Evolutionary conservation across 2,329 filamentous ascomycete species (phyloP).

Genomic region (Hypomyces perniciosus): DNA sequence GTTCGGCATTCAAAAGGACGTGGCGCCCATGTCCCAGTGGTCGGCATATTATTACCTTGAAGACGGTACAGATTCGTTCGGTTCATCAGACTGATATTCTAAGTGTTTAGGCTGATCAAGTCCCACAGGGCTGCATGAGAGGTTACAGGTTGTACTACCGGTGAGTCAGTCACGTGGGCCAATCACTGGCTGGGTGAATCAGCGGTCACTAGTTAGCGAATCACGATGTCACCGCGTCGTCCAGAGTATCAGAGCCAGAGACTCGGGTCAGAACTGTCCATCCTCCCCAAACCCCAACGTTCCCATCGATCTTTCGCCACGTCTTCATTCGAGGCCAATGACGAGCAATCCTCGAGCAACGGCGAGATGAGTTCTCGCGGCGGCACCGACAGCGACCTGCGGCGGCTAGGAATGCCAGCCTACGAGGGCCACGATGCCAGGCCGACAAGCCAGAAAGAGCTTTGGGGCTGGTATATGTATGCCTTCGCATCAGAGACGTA

Average conservation of each 20-base stretch:
- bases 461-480: conserved; percentile 93
- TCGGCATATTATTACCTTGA: background rate
- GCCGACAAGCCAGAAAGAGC: conserved; percentile 80
- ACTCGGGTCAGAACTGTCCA: conserved; percentile 44
- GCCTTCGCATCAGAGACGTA: conserved; percentile 96
- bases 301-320: conserved; percentile 52
- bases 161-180: conserved; percentile 9
- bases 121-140: too few relatives aligned
- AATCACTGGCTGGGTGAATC: background rate
- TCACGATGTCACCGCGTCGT: conserved; percentile 24
- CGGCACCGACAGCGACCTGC: conserved; percentile 32
- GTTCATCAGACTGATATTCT: background rate
- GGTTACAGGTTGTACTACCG: conserved; percentile 2
- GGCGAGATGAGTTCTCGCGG: conserved; percentile 30
- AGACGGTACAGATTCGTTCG: background rate
- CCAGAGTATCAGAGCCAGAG: conserved; percentile 36
- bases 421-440: conserved; percentile 83
- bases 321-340: conserved; percentile 62
- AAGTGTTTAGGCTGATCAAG: background rate
- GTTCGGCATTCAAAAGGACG: background rate
- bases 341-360: conserved; percentile 51
- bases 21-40: background rate
- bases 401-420: conserved; percentile 36
- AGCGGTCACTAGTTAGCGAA: background rate
- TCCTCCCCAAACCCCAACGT: conserved; percentile 51